Percentiles rank a stretch among this genome's conserved stretches.
Conservation (phyloP, 768 basidiomycete species). For the Boletus insuetus region DNA sequence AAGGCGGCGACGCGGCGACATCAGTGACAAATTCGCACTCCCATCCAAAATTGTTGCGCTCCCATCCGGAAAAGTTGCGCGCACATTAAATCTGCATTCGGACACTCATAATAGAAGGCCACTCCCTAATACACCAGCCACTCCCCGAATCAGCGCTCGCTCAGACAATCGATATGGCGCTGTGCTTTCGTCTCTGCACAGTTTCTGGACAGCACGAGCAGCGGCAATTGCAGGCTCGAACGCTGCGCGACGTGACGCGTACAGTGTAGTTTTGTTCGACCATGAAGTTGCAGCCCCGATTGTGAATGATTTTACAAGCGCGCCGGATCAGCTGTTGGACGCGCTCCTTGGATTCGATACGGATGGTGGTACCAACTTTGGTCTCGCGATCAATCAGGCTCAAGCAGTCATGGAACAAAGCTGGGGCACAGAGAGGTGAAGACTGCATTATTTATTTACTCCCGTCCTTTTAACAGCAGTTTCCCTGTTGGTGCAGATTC, state of each 20-base stretch:
- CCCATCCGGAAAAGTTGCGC: too few relatives aligned
- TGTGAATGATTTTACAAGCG: conserved; percentile 45
- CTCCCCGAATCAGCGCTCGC: conserved; percentile 34
- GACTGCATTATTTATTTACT: not conserved
- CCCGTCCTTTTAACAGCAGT: not conserved
- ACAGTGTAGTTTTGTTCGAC: conserved; percentile 53
- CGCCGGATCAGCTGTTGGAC: conserved; percentile 44
- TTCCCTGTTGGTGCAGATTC: conserved; percentile 1
- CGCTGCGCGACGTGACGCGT: conserved; percentile 46
- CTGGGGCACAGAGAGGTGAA: conserved; percentile 52
- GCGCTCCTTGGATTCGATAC: conserved; percentile 33
- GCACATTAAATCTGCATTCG: too few relatives aligned
- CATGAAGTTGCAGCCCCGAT: conserved; percentile 21
- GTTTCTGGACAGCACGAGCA: conserved; percentile 55
- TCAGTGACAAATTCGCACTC: too few relatives aligned
- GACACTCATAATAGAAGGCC: conserved; percentile 48
- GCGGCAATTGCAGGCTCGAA: conserved; percentile 31
- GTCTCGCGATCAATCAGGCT: conserved; percentile 36
- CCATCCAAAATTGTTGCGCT: too few relatives aligned
- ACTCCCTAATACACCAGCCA: conserved; percentile 41
- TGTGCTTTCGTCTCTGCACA: conserved; percentile 52
- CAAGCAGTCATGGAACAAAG: conserved; percentile 39
- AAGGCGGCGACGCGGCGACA: too few relatives aligned
- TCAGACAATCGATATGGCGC: conserved; percentile 55
- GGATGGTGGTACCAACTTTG: conserved; percentile 43